Evolutionary conservation across 768 basidiomycete species (phyloP).

Genomic region (Dentipellis sp.): DNA sequence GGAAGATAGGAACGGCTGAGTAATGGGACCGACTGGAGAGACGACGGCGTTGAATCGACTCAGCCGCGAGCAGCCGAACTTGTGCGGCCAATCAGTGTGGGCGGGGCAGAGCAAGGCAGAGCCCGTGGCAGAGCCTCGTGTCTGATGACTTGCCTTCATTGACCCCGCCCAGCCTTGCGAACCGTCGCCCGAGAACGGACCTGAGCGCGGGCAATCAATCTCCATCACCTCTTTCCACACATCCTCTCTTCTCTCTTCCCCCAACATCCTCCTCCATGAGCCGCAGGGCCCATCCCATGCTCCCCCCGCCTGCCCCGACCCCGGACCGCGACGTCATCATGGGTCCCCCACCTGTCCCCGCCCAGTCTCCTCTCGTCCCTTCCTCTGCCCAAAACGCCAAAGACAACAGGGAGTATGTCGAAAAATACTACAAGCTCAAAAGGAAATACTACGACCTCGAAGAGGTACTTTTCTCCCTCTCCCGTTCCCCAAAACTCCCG

Average conservation of each 20-base stretch:
- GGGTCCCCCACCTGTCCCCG: slow-evolving; percentile 36
- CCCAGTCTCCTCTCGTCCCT: slow-evolving; percentile 24
- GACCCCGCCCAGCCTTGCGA: too few species aligned
- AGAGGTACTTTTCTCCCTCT: slow-evolving; percentile 36
- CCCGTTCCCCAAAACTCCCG: neutral
- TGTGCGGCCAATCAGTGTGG: too few species aligned
- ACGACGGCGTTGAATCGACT: neutral
- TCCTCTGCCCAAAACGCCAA: slow-evolving; percentile 21
- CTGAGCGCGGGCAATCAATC: neutral
- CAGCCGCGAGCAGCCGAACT: neutral
- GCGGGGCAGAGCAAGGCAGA: too few species aligned
- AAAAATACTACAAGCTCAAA: slow-evolving; percentile 62
- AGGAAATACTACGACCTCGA: slow-evolving; percentile 58
- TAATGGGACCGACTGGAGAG: neutral
- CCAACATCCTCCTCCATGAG: slow-evolving; percentile 10
- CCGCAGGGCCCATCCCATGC: slow-evolving; percentile 10
- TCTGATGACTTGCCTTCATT: too few species aligned
- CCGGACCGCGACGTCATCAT: slow-evolving; percentile 43
- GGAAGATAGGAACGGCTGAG: neutral
- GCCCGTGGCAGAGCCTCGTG: too few species aligned
- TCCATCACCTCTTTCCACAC: neutral
- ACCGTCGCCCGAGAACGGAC: neutral
- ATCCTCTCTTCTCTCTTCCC: slow-evolving; percentile 17
- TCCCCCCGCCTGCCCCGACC: slow-evolving; percentile 20
- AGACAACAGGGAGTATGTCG: slow-evolving; percentile 38